Evolutionary conservation across 768 basidiomycete species (phyloP).

Genomic region (Clavulina sp.): DNA sequence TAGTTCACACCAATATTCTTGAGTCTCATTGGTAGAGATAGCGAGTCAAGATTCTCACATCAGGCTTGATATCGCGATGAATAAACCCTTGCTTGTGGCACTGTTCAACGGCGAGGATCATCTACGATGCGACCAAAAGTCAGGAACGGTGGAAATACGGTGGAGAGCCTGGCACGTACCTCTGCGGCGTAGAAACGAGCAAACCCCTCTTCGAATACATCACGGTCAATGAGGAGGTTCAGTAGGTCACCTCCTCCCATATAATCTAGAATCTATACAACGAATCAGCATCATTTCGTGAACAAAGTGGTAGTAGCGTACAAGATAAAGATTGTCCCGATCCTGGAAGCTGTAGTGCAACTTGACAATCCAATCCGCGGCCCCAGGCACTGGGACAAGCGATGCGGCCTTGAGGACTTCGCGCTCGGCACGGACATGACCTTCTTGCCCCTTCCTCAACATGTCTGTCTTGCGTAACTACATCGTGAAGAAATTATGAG

Average conservation of each 20-base stretch:
- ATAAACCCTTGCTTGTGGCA: constrained; percentile 94
- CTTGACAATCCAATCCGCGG: constrained; percentile 87
- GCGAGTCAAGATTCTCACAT: constrained; percentile 33
- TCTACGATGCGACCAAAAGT: constrained; percentile 23
- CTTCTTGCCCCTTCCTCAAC: constrained; percentile 93
- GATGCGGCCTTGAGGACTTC: constrained; percentile 87
- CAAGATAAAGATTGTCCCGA: constrained; percentile 85
- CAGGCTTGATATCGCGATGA: constrained; percentile 94
- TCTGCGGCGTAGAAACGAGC: constrained; percentile 90
- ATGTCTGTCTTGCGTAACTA: constrained; percentile 79
- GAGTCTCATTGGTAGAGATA: neutral
- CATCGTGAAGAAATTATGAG: neutral
- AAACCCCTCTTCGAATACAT: constrained; percentile 81
- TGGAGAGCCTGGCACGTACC: constrained; percentile 26
- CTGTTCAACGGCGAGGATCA: constrained; percentile 84
- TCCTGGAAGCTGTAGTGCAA: constrained; percentile 92
- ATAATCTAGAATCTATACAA: constrained; percentile 60
- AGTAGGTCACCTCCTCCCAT: constrained; percentile 96
- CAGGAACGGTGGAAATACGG: constrained; percentile 1
- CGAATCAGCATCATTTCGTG: neutral
- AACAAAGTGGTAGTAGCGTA: constrained; percentile 22
- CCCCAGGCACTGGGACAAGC: constrained; percentile 49
- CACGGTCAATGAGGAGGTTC: constrained; percentile 83
- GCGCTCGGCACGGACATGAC: constrained; percentile 89
- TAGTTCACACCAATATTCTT: constrained; percentile 18